Percentiles rank a stretch among this genome's conserved stretches.
phyloP scores from a whole-genome alignment of 2,329 filamentous ascomycete species.

The Plectosphaerella plurivora region DNA sequence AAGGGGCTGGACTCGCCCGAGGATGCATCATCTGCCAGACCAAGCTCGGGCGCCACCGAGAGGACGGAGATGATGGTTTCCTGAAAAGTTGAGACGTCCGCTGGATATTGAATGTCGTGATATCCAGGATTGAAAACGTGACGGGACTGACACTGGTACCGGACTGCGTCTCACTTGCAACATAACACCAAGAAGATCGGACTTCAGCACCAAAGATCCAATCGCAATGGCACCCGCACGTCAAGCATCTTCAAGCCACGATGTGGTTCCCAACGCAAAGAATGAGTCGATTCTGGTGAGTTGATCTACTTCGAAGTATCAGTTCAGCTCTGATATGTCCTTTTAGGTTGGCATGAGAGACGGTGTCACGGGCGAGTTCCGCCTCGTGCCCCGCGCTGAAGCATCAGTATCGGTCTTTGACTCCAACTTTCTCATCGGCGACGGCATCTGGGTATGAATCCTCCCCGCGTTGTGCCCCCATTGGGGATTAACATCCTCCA shows the following conservation, averaged over 20 bases:
- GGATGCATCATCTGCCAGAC: not conserved
- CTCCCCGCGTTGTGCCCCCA: not conserved
- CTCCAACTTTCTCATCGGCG: conserved; percentile 21
- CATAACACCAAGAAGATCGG: not conserved
- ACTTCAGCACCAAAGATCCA: not conserved
- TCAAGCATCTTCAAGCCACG: conserved; percentile 11
- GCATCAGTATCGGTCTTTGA: conserved; percentile 21
- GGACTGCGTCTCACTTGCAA: not conserved
- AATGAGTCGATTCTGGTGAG: conserved; percentile 16
- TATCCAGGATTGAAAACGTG: not conserved
- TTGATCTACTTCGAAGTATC: not conserved
- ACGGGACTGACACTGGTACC: not conserved
- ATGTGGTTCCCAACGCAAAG: conserved; percentile 16
- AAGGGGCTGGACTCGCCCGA: not conserved
- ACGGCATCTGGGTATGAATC: conserved; percentile 18
- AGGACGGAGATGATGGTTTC: not conserved
- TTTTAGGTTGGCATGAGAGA: conserved; percentile 19
- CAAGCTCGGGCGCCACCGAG: not conserved
- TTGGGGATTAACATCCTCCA: not conserved
- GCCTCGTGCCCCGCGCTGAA: conserved; percentile 15
- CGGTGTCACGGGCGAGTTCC: conserved; percentile 17
- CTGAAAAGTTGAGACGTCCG: not conserved
- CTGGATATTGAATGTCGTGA: not conserved
- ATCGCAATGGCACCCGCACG: not conserved
- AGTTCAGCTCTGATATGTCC: not conserved